Base-by-base conservation (phyloP, 495 filamentous ascomycete species). In the Lindgomyces ingoldianus region DNA sequence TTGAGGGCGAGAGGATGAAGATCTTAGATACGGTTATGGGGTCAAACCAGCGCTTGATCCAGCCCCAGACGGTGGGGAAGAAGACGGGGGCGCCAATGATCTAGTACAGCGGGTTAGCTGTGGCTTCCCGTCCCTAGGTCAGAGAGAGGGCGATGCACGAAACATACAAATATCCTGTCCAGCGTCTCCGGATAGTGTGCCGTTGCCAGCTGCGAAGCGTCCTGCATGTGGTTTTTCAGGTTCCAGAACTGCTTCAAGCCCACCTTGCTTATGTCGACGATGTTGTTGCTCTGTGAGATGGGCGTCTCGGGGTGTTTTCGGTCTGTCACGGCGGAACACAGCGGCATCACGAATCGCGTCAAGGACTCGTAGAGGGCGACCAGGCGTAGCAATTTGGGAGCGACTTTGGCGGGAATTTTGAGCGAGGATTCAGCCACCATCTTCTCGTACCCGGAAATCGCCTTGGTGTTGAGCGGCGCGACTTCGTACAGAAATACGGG, bases 31-130 rank as follows among this genome's bases (percentile, higher is more conserved):
- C 90, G 47, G 92, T 96, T 60, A 89, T 88, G 25, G 92, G 92
- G 76, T 96, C 92, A 73, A 96, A 96, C 92, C 92, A 96, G 71
- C 87, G 86, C 80, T 96, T 95, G 76, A 95, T 88, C 92, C 92
- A 96, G 65, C 89, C 84, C 92, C 92, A 96, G 53, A 96, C 90
- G 11, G 91, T 95, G 27, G 89, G 89, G 78, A 96, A 96, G 81
- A 95, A 96, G 45, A 84, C 80, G 3, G 92, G 92, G 0, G 92
- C 92, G 47, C 91, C 91, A 63, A 96, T 89, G 71, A 96, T 90
- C 83, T 90, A 70, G 46, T 8, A 0, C 0, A 36, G 21, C 29
- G 45, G 30, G 36, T 22, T 57, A 10, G 11, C n/a, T 33, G 16
- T 9, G 27, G 11, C 46, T 46, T 21, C 1, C 10, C 39, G 10